Evolutionary conservation across 768 basidiomycete genomes (phyloP), one percentile per base, ranked within the genome.

Genomic region (Calocera cornea): DNA sequence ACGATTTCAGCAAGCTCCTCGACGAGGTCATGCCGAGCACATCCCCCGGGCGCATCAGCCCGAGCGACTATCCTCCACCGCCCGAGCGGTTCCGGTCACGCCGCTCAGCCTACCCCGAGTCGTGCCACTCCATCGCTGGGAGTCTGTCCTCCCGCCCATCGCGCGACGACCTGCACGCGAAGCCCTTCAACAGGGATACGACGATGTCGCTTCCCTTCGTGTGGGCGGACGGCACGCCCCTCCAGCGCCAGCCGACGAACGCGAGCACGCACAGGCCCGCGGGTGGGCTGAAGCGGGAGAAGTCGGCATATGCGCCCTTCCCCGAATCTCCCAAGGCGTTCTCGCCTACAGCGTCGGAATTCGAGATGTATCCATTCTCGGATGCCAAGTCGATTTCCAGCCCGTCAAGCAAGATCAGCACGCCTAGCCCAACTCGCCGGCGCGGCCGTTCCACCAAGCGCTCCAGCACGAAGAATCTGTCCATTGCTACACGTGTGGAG

Each of bases 241-340:
- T 60, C 54, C 14, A 31, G 54, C 54, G 54, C 31, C 54, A 60
- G 54, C 54, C 54, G 14, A 60, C 54, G 54, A 60, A 60, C 31
- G 54, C 54, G 14, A 60, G 54, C 54, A 47, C 24, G 19, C 44
- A 47, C 44, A 27, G 27, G 22, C 8, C 22, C 16, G 5, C 14
- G 2, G 7, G 14, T 16, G 22, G 31, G 14, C 11, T 60, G 14
- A 60, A 31, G 31, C 54, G 54, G 54, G 14, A 60, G 54, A 60
- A 60, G 31, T 60, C 54, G 54, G 27, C 8, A 31, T 60, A 60
- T 60, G 54, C 54, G 54, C 54, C 54, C 31, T 60, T 60, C 54
- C 54, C 54, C 24, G 54, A 60, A 19, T 60, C 54, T 2, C 54
- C 54, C 24, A 60, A 60, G 54, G 27, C 31, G 54, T 60, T 33